Conservation (phyloP, 805 yeast genomes). For the Yarrowia sp. region DNA sequence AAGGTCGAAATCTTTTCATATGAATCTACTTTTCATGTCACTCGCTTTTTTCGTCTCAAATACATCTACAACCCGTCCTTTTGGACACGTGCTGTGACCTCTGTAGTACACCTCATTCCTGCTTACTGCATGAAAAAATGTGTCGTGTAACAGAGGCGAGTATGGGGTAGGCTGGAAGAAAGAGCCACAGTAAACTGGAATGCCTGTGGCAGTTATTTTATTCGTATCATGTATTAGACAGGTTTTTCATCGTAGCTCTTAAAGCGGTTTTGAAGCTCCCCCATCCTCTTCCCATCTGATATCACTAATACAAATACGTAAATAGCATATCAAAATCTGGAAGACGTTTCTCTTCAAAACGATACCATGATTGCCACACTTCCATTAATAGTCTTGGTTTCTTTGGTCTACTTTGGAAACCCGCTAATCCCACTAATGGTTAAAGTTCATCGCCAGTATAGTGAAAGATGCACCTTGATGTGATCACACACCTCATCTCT, state of each 20-base stretch:
- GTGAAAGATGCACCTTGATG: too few relatives aligned
- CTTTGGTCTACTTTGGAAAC: too few relatives aligned
- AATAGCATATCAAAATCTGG: background rate
- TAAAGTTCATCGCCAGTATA: background rate
- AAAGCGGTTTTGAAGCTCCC: too few relatives aligned
- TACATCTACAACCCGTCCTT: background rate
- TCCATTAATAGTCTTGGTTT: too few relatives aligned
- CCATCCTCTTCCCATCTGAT: too few relatives aligned
- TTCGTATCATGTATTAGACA: background rate
- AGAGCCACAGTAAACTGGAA: too few relatives aligned
- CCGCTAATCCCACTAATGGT: background rate
- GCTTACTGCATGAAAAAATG: slow-evolving; percentile 15
- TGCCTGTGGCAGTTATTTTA: too few relatives aligned
- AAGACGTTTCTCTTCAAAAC: background rate
- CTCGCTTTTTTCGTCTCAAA: too few relatives aligned
- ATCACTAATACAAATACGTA: too few relatives aligned
- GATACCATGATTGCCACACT: background rate
- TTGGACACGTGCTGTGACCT: background rate
- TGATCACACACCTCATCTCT: too few relatives aligned
- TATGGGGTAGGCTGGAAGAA: background rate
- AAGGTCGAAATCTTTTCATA: too few relatives aligned
- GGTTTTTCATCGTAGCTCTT: background rate
- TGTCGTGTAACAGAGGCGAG: background rate
- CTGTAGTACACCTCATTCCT: slow-evolving; percentile 25
- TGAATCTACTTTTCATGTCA: too few relatives aligned